Evolutionary conservation across 1,139 yeast species (phyloP).

Genomic region (Yamadazyma aaseri): DNA sequence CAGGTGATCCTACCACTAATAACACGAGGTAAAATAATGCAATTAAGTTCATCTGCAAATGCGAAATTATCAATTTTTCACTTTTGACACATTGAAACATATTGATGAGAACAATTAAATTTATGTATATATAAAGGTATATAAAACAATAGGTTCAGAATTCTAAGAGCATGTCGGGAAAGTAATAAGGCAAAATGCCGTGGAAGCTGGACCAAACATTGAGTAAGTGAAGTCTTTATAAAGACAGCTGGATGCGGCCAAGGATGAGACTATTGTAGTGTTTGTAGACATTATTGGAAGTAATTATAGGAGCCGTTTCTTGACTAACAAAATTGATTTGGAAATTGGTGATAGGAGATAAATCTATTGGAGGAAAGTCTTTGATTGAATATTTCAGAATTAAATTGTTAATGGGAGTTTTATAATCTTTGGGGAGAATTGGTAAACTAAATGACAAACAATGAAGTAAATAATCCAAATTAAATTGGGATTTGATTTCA

Average conservation of each 20-base stretch:
- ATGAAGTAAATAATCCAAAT: slow-evolving; percentile 7
- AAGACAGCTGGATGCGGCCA: slow-evolving; percentile 4
- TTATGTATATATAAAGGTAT: no score
- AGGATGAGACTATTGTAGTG: slow-evolving; percentile 8
- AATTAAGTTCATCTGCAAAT: slow-evolving; percentile 4
- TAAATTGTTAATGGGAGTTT: background rate
- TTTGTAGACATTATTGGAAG: slow-evolving; percentile 5
- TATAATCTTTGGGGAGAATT: background rate
- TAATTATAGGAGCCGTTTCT: slow-evolving; percentile 16
- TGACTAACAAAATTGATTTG: slow-evolving; percentile 22
- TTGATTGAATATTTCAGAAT: background rate
- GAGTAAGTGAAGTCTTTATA: no score
- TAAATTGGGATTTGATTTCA: slow-evolving; percentile 3
- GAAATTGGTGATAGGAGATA: slow-evolving; percentile 12
- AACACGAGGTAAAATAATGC: slow-evolving; percentile 2
- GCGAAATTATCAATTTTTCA: slow-evolving; percentile 1
- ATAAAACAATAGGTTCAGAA: no score
- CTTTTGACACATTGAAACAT: no score
- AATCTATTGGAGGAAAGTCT: background rate
- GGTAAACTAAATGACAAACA: background rate
- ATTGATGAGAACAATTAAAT: no score
- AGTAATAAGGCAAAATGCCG: no score
- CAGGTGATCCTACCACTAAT: slow-evolving; percentile 54
- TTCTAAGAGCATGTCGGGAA: no score
- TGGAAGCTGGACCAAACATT: no score